Conservation (phyloP, 2,329 filamentous ascomycete genomes). For the Pseudocercospora fuligena region DNA sequence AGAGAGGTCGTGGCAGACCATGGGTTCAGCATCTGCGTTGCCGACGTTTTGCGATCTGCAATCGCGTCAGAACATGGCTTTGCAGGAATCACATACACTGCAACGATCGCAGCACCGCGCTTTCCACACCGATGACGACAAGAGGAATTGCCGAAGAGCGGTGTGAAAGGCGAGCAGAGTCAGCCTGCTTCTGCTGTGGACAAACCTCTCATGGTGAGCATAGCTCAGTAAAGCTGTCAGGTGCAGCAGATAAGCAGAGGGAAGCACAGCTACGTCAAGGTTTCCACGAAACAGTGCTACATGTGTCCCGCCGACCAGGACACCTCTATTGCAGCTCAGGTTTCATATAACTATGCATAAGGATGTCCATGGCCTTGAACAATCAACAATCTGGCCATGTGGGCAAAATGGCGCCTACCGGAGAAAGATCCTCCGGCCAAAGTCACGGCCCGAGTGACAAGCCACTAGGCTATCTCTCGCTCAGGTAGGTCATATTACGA, state of each 20-base stretch:
- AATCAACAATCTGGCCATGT: not conserved
- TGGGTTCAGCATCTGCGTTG: not conserved
- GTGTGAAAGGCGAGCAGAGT: not conserved
- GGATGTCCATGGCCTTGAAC: not conserved
- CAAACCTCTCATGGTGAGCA: not conserved
- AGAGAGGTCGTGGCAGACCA: too few relatives aligned
- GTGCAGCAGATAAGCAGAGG: not conserved
- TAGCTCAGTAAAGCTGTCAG: not conserved
- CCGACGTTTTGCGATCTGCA: not conserved
- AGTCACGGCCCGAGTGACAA: not conserved
- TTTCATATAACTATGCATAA: not conserved
- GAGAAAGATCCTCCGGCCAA: not conserved
- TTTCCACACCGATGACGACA: not conserved
- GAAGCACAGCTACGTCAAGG: not conserved
- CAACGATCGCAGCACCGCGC: not conserved
- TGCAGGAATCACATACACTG: not conserved
- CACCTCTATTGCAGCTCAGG: not conserved
- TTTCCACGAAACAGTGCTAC: not conserved
- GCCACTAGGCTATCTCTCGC: slow-evolving; percentile 2
- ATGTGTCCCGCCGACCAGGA: not conserved
- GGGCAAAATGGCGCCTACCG: not conserved
- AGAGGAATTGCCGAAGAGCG: not conserved
- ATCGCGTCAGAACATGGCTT: not conserved
- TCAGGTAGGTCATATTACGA: not conserved
- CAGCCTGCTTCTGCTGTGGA: not conserved